Evolutionary conservation across 2,329 filamentous ascomycete species (phyloP).

Genomic region (Colletotrichum sojae): DNA sequence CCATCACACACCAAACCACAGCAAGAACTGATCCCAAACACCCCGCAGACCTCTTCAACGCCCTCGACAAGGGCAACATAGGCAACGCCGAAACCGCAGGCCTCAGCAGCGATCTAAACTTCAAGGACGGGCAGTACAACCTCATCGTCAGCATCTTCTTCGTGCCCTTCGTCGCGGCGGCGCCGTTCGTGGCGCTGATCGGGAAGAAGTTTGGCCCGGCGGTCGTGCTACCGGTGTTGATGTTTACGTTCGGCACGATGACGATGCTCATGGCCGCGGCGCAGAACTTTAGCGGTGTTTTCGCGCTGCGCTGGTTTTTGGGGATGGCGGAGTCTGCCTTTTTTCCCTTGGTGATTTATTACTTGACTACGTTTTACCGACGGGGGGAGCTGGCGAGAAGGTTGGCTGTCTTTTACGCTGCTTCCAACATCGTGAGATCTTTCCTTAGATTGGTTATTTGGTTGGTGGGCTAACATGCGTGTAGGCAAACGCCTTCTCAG

Average conservation of each 20-base stretch:
- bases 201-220: conserved; percentile 80
- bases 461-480: no score
- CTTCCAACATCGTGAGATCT: conserved; percentile 41
- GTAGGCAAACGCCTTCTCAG: conserved; percentile 34
- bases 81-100: conserved; percentile 60
- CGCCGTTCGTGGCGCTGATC: conserved; percentile 70
- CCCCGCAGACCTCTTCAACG: conserved; percentile 60
- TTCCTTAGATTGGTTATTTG: no score
- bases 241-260: conserved; percentile 79
- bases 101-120: conserved; percentile 45
- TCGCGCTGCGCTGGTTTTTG: conserved; percentile 42
- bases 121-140: conserved; percentile 75
- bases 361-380: conserved; percentile 43
- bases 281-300: conserved; percentile 45
- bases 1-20: no score
- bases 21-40: not conserved
- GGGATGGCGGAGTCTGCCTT: conserved; percentile 42
- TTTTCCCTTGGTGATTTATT: conserved; percentile 42
- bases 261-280: conserved; percentile 39
- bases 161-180: conserved; percentile 78
- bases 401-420: conserved; percentile 41
- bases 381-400: conserved; percentile 38
- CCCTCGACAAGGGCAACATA: conserved; percentile 58
- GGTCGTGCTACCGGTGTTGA: conserved; percentile 77
- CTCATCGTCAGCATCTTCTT: conserved; percentile 81